Base-by-base conservation (phyloP, 2,329 filamentous ascomycete genomes). In the Verticillium dahliae region DNA sequence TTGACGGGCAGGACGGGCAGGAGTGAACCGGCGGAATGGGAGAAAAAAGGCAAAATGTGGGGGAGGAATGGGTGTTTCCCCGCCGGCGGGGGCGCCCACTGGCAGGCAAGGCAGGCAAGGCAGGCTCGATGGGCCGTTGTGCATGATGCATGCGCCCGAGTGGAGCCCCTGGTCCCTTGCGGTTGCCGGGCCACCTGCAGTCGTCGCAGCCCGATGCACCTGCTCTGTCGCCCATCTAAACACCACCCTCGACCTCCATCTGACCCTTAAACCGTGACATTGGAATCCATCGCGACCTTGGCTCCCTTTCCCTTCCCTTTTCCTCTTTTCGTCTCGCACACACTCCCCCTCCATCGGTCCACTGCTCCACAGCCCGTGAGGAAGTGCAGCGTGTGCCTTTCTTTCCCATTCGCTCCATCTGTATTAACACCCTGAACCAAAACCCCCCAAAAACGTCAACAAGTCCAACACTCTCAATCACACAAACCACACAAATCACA, bases 401-500 rank as follows among this genome's bases (percentile, higher is more conserved):
- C 54, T 34, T 56, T 56, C 4, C 33, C 27, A 15, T 56, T 56
- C 54, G n/a, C 27, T 7, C 33, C 54, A 56, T 35, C 15, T 56
- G 54, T 56, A 56, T 56, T 56, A 56, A 56, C 54, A 56, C 15
- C 22, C 45, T 50, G 9, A 10, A 14, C n/a, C 39, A n/a, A 45
- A n/a, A 18, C 27, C 27, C 27, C 27, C 4, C 6, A 7, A 9
- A 9, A 45, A 15, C 39, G 39, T 22, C 45, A 22, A 50, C 45
- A 50, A 3, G 9, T 22, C 45, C 45, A 18, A n/a, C 45, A 50
- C 18, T 18, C 7, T 5, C 45, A 50, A 10, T 1, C 9, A 9
- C 9, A 5, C 9, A n/a, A 14, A 14, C 14, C 66, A 66, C 66
- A 57, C 35, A 6, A 56, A 62, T 62, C 66, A 66, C 66, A 57